Conservation (phyloP, 495 filamentous ascomycete species). For the Podospora pseudocomata region DNA sequence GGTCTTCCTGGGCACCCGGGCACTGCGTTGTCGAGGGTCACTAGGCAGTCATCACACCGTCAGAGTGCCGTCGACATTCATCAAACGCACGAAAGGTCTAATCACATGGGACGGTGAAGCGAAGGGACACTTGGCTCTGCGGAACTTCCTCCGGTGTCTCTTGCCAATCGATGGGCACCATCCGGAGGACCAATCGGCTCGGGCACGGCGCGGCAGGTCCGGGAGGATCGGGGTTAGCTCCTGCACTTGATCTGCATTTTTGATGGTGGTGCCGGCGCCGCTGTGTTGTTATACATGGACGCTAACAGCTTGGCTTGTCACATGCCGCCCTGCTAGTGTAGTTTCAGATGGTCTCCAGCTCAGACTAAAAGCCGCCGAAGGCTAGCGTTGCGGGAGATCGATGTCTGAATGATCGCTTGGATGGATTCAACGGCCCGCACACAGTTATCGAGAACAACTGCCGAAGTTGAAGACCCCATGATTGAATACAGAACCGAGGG, state of each 20-base stretch:
- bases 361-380: neutral
- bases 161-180: neutral
- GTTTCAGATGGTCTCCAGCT: neutral
- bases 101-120: neutral
- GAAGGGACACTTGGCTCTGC: neutral
- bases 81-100: neutral
- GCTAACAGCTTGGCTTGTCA: neutral
- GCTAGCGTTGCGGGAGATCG: conserved; percentile 10
- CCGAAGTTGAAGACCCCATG: neutral
- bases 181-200: neutral
- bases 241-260: neutral
- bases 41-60: neutral
- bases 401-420: neutral
- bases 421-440: neutral
- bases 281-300: neutral
- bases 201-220: conserved; percentile 11
- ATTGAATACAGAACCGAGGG: neutral
- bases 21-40: neutral
- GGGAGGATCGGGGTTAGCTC: conserved; percentile 20
- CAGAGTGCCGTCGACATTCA: neutral
- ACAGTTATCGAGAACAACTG: conserved; percentile 5
- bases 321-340: conserved; percentile 4
- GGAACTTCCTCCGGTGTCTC: neutral
- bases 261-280: neutral
- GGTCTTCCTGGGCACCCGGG: neutral